A percentile compares a stretch with the other conserved stretches of the same genome.
These are phyloP conservation scores for Heritiera fomes DNA, from an alignment of 345 rosid species.

Conservation along the genomic window DNA sequence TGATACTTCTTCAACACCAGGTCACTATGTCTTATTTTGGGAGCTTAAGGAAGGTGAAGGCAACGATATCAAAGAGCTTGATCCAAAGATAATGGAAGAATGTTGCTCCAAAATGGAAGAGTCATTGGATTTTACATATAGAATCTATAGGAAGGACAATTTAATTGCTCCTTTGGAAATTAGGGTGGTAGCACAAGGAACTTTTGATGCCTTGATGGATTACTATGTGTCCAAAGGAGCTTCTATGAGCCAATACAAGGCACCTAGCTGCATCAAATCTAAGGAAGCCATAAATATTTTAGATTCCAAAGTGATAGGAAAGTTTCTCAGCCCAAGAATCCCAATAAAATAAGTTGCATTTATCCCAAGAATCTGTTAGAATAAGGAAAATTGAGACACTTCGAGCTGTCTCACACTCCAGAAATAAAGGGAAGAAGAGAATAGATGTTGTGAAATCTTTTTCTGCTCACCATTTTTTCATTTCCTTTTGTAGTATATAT, in stretches of 20 bases:
- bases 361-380: too few relatives aligned
- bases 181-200: constrained; percentile 59
- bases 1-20: constrained; percentile 52
- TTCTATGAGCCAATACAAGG: constrained; percentile 69
- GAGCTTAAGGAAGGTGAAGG: constrained; percentile 40
- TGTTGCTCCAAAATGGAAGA: constrained; percentile 61
- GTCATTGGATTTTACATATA: constrained; percentile 46
- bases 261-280: constrained; percentile 64
- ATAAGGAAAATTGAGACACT: too few relatives aligned
- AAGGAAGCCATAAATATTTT: constrained; percentile 46
- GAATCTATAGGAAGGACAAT: constrained; percentile 45
- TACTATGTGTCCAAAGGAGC: constrained; percentile 73
- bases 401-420: too few relatives aligned
- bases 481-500: too few relatives aligned
- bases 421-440: too few relatives aligned
- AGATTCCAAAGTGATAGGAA: constrained; percentile 63
- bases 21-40: constrained; percentile 68
- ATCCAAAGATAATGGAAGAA: constrained; percentile 40
- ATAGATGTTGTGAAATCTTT: too few relatives aligned
- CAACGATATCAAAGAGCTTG: constrained; percentile 28
- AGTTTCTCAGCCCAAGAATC: constrained; percentile 55
- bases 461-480: too few relatives aligned
- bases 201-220: constrained; percentile 72
- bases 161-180: constrained; percentile 75
- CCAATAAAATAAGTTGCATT: neutral